These are phyloP conservation scores for Citrullus amarus DNA, from an alignment of 306 rosid species.

Conservation along the genomic window DNA sequence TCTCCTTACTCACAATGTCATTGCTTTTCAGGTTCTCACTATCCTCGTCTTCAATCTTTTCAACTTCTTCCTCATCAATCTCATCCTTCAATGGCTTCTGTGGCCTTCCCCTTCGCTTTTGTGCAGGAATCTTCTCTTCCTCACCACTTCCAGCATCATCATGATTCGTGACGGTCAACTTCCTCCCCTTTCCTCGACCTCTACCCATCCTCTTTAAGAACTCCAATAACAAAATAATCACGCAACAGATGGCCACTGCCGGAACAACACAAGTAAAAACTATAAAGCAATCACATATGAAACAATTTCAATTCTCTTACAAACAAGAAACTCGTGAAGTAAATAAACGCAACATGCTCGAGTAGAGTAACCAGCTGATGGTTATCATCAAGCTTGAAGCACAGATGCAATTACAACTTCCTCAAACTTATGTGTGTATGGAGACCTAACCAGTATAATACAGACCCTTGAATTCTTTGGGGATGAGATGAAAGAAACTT, in stretches of 20 bases:
- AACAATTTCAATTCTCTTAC: background rate
- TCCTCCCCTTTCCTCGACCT: constrained; percentile 46
- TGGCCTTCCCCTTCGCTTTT: constrained; percentile 46
- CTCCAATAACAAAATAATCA: constrained; percentile 25
- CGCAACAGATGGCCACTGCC: constrained; percentile 38
- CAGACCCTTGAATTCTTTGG: background rate
- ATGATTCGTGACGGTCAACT: constrained; percentile 26
- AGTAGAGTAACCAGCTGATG: background rate
- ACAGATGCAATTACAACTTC: background rate
- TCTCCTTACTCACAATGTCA: constrained; percentile 22
- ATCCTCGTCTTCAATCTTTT: constrained; percentile 28
- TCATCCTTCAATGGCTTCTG: constrained; percentile 38
- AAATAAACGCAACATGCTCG: background rate
- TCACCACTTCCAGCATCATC: constrained; percentile 41
- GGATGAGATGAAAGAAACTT: background rate
- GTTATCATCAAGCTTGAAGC: background rate
- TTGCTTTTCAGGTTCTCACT: constrained; percentile 18
- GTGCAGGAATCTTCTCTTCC: constrained; percentile 41
- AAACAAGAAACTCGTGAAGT: background rate
- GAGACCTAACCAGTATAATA: background rate
- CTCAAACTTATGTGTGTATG: background rate
- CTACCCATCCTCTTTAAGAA: constrained; percentile 36
- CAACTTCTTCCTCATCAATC: constrained; percentile 33
- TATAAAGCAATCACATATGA: background rate
- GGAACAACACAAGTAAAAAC: background rate